These are phyloP conservation scores for Lasiosphaeria miniovina DNA, from an alignment of 495 filamentous ascomycete species.

Conservation along the genomic window DNA sequence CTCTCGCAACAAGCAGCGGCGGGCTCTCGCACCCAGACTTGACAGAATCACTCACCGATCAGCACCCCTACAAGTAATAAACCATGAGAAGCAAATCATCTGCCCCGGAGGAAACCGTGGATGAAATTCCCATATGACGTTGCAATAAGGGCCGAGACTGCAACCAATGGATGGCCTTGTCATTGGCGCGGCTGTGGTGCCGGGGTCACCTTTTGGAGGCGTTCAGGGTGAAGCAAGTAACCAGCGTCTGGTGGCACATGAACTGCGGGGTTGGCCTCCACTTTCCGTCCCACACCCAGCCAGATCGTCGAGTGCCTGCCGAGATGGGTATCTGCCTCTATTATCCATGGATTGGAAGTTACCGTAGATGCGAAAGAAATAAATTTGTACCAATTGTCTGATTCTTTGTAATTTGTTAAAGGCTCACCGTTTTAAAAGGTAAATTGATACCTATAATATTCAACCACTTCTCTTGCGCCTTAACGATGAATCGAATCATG, in stretches of 20 bases:
- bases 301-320: too few species aligned
- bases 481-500: too few species aligned
- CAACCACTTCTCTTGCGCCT: too few species aligned
- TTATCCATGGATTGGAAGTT: too few species aligned
- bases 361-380: too few species aligned
- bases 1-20: too few species aligned
- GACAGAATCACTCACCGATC: not conserved
- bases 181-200: slow-evolving; percentile 24
- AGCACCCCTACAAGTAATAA: not conserved
- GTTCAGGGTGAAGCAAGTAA: slow-evolving; percentile 18
- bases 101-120: not conserved
- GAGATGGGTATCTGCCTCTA: too few species aligned
- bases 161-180: not conserved
- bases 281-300: not conserved
- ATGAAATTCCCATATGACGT: slow-evolving; percentile 13
- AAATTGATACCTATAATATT: too few species aligned
- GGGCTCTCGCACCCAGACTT: too few species aligned
- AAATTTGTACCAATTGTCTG: too few species aligned
- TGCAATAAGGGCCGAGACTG: slow-evolving; percentile 5
- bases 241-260: not conserved
- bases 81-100: not conserved
- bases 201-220: not conserved
- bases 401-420: too few species aligned
- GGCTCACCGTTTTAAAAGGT: too few species aligned
- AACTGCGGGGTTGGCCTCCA: slow-evolving; percentile 8